Evolutionary conservation across 495 filamentous ascomycete species (phyloP).

Genomic region (Aspergillus biplanus): DNA sequence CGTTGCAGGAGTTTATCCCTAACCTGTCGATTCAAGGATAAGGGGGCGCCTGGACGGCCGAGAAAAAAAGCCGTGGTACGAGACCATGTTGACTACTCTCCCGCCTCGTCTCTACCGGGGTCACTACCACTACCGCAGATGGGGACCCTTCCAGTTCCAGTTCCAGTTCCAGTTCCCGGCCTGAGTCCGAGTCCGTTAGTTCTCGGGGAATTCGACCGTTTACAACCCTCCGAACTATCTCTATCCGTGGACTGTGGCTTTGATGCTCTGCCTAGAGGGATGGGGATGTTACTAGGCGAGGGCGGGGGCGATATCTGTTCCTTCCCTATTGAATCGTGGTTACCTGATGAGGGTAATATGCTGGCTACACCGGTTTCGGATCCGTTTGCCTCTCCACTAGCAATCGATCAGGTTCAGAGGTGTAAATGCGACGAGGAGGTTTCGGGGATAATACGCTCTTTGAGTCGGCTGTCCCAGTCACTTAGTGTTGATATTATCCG

Average conservation of each 20-base stretch:
- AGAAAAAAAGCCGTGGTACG: slow-evolving; percentile 7
- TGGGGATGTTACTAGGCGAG: slow-evolving; percentile 3
- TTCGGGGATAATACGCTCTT: neutral
- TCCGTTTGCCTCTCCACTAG: no score
- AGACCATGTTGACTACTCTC: neutral
- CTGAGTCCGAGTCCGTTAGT: neutral
- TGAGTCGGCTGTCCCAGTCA: no score
- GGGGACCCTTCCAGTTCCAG: neutral
- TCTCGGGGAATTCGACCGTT: neutral
- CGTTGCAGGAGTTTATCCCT: slow-evolving; percentile 7
- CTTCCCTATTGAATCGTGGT: slow-evolving; percentile 10
- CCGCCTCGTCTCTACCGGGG: no score
- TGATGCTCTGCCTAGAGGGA: neutral
- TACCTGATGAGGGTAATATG: slow-evolving; percentile 1
- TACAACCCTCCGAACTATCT: slow-evolving; percentile 1
- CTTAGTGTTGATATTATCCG: slow-evolving; percentile 13
- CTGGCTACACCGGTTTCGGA: slow-evolving; percentile 2
- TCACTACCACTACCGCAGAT: neutral
- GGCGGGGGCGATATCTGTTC: slow-evolving; percentile 7
- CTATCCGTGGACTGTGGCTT: slow-evolving; percentile 3
- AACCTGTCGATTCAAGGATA: slow-evolving; percentile 12
- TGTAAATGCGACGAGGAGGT: slow-evolving; percentile 16
- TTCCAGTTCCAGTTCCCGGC: no score
- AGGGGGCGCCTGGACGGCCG: slow-evolving; percentile 11
- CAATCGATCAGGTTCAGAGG: no score